phyloP scores from a whole-genome alignment of 2,329 filamentous ascomycete species.

The Calonectria fujianensis region DNA sequence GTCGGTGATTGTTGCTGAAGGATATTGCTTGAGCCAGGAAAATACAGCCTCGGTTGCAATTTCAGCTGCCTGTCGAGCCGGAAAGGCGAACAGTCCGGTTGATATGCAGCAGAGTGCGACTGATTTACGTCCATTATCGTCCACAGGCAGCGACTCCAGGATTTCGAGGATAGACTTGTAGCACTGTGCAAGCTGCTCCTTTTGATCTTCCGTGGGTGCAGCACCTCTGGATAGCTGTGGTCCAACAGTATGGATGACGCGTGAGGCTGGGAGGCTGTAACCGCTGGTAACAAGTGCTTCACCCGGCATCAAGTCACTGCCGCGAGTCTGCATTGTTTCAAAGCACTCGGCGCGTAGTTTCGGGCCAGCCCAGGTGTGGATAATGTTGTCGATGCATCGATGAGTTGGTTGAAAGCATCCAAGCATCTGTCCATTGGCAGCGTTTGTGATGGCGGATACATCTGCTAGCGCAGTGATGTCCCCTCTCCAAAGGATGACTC shows the following conservation, averaged over 20 bases:
- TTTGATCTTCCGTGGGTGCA: constrained; percentile 11
- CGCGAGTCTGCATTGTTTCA: constrained; percentile 34
- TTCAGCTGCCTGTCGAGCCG: constrained; percentile 43
- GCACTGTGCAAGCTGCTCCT: constrained; percentile 35
- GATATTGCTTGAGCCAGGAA: constrained; percentile 39
- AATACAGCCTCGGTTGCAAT: constrained; percentile 40
- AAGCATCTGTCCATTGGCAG: constrained; percentile 46
- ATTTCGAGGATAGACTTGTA: constrained; percentile 42
- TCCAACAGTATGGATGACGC: constrained; percentile 47
- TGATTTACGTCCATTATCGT: constrained; percentile 26
- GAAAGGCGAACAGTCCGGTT: constrained; percentile 49
- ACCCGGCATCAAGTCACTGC: constrained; percentile 34
- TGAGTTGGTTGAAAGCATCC: constrained; percentile 52
- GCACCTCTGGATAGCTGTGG: constrained; percentile 40
- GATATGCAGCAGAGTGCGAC: constrained; percentile 51
- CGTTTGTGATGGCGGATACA: constrained; percentile 50
- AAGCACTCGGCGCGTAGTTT: constrained; percentile 47
- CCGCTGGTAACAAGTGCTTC: constrained; percentile 42
- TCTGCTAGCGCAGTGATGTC: constrained; percentile 47
- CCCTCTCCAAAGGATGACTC: constrained; percentile 45
- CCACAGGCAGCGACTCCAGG: background rate
- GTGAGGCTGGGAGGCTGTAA: constrained; percentile 35
- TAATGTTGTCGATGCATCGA: constrained; percentile 52
- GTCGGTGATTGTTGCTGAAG: constrained; percentile 43
- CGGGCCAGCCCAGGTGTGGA: constrained; percentile 48